phyloP scores from a whole-genome alignment of 257 asterid genomes.

The Linaria vulgaris region DNA sequence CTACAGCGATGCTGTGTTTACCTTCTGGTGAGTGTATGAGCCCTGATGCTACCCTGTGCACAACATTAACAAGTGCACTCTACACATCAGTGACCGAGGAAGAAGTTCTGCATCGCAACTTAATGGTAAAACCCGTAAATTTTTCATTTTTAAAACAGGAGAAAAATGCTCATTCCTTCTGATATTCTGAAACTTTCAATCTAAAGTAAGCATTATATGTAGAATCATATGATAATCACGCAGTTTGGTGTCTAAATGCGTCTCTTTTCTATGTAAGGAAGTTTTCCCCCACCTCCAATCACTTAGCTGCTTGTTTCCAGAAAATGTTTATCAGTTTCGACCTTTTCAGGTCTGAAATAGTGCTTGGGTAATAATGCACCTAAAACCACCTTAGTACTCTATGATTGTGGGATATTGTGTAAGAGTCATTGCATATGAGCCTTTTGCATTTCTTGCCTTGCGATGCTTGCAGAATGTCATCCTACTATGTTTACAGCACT shows the following conservation, averaged over 20 bases:
- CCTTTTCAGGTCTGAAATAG: no score
- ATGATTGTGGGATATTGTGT: neutral
- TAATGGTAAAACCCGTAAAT: constrained; percentile 56
- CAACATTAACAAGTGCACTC: constrained; percentile 80
- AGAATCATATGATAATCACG: neutral
- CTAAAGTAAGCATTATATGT: neutral
- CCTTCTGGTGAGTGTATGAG: constrained; percentile 88
- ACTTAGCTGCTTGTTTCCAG: neutral
- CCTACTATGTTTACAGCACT: neutral
- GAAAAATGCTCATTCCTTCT: constrained; percentile 6
- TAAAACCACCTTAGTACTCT: neutral
- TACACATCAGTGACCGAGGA: constrained; percentile 82
- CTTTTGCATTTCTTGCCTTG: neutral
- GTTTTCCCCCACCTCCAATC: neutral
- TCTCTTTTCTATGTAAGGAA: neutral
- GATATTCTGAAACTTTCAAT: neutral
- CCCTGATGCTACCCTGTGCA: constrained; percentile 86
- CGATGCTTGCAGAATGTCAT: constrained; percentile 6
- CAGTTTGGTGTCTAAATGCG: neutral
- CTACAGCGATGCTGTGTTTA: constrained; percentile 69
- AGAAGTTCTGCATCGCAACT: constrained; percentile 68
- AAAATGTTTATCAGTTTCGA: neutral
- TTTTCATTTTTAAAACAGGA: constrained; percentile 14
- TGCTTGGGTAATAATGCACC: neutral
- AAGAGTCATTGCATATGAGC: neutral